Percentiles rank a stretch among this genome's conserved stretches.
phyloP scores from a whole-genome alignment of 257 asterid genomes.

The Catharanthus roseus region DNA sequence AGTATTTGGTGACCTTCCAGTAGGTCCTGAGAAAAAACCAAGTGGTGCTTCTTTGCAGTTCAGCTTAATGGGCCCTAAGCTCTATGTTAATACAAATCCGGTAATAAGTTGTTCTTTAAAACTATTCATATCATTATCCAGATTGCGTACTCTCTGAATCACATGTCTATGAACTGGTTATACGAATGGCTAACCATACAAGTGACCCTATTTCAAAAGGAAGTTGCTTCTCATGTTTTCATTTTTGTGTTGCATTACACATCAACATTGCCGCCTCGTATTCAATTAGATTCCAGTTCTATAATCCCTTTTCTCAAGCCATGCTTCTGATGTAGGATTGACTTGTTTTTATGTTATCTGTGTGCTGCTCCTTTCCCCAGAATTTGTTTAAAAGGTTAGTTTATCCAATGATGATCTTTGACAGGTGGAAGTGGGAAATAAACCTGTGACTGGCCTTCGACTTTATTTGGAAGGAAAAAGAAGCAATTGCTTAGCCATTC shows the following conservation, averaged over 20 bases:
- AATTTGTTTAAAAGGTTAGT: no score
- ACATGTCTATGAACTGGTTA: neutral
- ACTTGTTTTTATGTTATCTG: neutral
- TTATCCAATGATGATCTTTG: slow-evolving; percentile 4
- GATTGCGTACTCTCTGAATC: neutral
- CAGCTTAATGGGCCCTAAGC: slow-evolving; percentile 87
- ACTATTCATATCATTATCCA: neutral
- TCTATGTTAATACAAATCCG: slow-evolving; percentile 58
- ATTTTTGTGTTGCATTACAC: neutral
- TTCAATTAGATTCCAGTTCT: neutral
- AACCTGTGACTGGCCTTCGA: slow-evolving; percentile 66
- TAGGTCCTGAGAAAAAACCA: slow-evolving; percentile 69
- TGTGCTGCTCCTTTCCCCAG: no score
- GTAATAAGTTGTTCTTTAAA: slow-evolving; percentile 23
- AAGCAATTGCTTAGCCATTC: slow-evolving; percentile 68
- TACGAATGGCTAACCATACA: neutral
- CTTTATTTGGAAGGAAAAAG: slow-evolving; percentile 70
- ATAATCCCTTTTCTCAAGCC: neutral
- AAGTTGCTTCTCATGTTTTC: neutral
- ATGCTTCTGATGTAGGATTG: neutral
- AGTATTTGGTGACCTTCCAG: slow-evolving; percentile 65
- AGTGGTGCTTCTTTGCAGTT: slow-evolving; percentile 64
- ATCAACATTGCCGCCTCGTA: neutral
- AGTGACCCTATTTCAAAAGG: neutral
- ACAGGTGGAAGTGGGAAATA: slow-evolving; percentile 64